A percentile compares a stretch with the other conserved stretches of the same genome.
These are phyloP conservation scores for Teratosphaeria viscida DNA, from an alignment of 2,329 filamentous ascomycete species.

Conservation along the genomic window DNA sequence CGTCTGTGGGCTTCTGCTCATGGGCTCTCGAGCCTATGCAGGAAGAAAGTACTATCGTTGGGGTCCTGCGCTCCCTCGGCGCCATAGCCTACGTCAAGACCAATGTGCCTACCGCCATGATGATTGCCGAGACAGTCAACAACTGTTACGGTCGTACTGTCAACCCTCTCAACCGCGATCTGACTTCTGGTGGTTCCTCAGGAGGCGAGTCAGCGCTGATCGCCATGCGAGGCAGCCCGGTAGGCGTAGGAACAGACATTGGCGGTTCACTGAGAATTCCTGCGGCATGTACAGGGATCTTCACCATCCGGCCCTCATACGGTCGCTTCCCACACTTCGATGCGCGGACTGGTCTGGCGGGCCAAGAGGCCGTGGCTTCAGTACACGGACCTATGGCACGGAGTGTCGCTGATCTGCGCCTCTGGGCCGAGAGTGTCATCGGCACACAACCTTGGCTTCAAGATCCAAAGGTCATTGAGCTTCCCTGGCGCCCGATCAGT, in stretches of 20 bases:
- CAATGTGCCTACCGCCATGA: constrained; percentile 58
- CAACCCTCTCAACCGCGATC: constrained; percentile 49
- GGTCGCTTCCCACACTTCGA: constrained; percentile 50
- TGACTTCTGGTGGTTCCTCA: constrained; percentile 55
- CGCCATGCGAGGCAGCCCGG: constrained; percentile 45
- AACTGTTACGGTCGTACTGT: constrained; percentile 50
- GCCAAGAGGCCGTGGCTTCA: constrained; percentile 54
- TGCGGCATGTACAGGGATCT: constrained; percentile 49
- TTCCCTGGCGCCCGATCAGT: constrained; percentile 42
- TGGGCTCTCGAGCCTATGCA: constrained; percentile 50
- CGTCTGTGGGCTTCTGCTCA: constrained; percentile 53
- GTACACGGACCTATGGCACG: constrained; percentile 55
- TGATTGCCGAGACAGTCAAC: constrained; percentile 59
- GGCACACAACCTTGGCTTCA: constrained; percentile 40
- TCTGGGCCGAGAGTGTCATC: constrained; percentile 33
- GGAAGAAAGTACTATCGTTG: constrained; percentile 47
- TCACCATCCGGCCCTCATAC: constrained; percentile 46
- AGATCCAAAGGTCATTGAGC: constrained; percentile 43
- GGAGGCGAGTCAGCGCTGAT: constrained; percentile 59
- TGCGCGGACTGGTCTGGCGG: constrained; percentile 48
- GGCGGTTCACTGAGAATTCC: constrained; percentile 46
- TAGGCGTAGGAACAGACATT: constrained; percentile 58
- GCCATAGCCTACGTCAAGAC: constrained; percentile 62
- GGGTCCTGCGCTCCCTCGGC: constrained; percentile 48
- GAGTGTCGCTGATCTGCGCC: constrained; percentile 41